phyloP scores from a whole-genome alignment of 176 grass and related monocot genomes.

The Zizania latifolia region DNA sequence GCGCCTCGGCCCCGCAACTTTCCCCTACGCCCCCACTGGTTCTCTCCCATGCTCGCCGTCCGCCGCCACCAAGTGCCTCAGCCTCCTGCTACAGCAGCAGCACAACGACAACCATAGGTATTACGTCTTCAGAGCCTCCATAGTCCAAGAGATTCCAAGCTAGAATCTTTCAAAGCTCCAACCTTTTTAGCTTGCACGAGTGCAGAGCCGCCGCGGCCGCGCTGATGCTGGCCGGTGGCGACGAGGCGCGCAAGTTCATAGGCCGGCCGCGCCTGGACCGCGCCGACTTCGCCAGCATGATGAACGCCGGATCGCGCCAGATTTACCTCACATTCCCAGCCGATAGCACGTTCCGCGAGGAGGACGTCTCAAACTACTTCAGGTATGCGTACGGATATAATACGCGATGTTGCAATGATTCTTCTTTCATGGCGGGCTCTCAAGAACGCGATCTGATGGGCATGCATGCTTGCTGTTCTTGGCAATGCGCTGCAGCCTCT shows the following conservation, averaged over 20 bases:
- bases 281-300: conserved; percentile 50
- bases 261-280: conserved; percentile 54
- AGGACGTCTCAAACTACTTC: conserved; percentile 86
- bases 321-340: conserved; percentile 83
- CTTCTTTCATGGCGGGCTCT: background rate
- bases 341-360: conserved; percentile 79
- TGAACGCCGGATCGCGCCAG: conserved; percentile 67
- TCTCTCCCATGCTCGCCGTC: conserved; percentile 38
- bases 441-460: background rate
- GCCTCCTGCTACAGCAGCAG: conserved; percentile 48
- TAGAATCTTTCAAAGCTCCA: conserved; percentile 4
- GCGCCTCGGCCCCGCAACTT: conserved; percentile 49
- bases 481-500: conserved; percentile 13
- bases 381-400: conserved; percentile 29
- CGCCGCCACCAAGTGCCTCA: conserved; percentile 39
- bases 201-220: conserved; percentile 56
- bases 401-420: background rate
- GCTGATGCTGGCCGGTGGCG: conserved; percentile 58
- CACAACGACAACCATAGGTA: conserved; percentile 63
- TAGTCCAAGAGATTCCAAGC: background rate
- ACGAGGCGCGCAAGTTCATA: conserved; percentile 65
- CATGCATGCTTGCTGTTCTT: background rate
- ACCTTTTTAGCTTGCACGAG: background rate
- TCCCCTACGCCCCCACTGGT: conserved; percentile 45
- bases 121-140: background rate